Base-by-base conservation (phyloP, 345 rosid species). In the Rhizophora apiculata region DNA sequence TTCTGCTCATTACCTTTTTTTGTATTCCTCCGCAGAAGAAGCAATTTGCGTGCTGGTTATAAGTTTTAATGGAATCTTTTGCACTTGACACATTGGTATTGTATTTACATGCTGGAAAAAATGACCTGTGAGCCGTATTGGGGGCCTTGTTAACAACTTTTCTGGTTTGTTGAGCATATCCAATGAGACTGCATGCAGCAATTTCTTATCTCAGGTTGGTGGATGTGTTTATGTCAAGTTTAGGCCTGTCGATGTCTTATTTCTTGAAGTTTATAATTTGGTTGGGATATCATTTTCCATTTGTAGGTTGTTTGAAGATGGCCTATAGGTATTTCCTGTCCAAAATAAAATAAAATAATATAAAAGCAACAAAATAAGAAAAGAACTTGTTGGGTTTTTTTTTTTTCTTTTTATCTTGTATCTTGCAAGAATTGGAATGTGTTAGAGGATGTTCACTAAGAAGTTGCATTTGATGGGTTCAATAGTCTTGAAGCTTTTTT, bases 181-280 rank as follows among this genome's bases (percentile, higher is more conserved):
- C 13, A 69, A 18, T 71, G 83, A 83, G 61, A 62, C 72, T 63
- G 62, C 78, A 61, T 72, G 63, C 26, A 68, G 37, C 57, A 75
- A 52, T 74, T 74, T 68, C 63, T 67, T 82, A 78, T 77, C 74
- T 73, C 92, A 83, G 87, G 92, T 82, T 16, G 74, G 81, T 39
- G 52, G 2, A 22, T 36, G 16, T 9, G 0, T 39, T 39, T 39
- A 39, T 9, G 15, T 39, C 48, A 39, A 39, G 15, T 60, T 39
- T 39, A 39, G 3, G 48, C 48, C 11, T 54, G 15, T 20, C 34
- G 18, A 16, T 39, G 32, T 15, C 43, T 36, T 64, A 30, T 43
- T 6, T 56, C 43, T 37, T 37, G 43, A 8, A 37, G 13, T 37
- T 37, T 37, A 8, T 37, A 37, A 37, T 37, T 37, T 37, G 43